Percentiles rank a stretch among this genome's conserved stretches.
Conservation (phyloP, 306 rosid species). For the Macrotyloma uniflorum region DNA sequence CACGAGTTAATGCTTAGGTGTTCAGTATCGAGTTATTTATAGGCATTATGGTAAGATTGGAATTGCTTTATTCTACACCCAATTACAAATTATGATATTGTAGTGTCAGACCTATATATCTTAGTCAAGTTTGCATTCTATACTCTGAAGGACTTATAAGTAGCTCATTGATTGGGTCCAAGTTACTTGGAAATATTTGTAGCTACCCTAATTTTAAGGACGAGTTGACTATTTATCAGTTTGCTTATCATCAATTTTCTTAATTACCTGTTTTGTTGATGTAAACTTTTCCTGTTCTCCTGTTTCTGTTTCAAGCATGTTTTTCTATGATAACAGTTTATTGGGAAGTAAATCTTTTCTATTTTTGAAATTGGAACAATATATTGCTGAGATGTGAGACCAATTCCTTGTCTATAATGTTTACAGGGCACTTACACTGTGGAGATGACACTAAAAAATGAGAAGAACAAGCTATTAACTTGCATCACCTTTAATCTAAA, state of each 20-base stretch:
- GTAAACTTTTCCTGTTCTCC: not conserved
- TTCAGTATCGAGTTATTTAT: not conserved
- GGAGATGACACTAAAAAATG: constrained; percentile 8
- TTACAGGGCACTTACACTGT: not conserved
- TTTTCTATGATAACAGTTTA: not conserved
- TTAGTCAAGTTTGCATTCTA: not conserved
- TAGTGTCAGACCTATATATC: too few relatives aligned
- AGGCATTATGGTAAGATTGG: not conserved
- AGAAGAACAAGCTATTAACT: not conserved
- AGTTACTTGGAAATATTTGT: not conserved
- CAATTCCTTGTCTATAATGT: not conserved
- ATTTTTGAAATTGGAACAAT: not conserved
- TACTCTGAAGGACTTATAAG: not conserved
- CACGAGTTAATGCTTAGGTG: not conserved
- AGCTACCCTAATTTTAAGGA: not conserved
- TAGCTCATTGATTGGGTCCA: not conserved
- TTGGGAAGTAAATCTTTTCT: not conserved
- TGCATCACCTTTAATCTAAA: not conserved
- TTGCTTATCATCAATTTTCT: not conserved
- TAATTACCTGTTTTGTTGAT: not conserved
- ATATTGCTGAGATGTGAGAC: not conserved
- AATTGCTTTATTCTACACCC: too few relatives aligned
- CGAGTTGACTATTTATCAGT: not conserved
- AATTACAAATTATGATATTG: too few relatives aligned
- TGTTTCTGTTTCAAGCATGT: not conserved